Conservation (phyloP, 2,329 filamentous ascomycete genomes). For the Ciborinia camelliae region DNA sequence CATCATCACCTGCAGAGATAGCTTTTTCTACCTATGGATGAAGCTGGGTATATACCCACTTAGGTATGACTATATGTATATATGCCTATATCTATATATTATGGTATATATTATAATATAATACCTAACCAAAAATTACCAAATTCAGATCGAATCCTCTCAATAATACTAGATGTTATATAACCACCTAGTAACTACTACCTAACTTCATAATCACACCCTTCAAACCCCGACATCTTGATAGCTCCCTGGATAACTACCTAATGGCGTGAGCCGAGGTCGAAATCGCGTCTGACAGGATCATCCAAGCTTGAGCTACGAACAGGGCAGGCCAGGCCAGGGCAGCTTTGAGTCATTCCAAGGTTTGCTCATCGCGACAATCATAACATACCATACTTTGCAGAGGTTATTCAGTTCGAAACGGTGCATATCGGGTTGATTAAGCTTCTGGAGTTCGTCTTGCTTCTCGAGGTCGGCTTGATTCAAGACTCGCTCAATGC, state of each 20-base stretch:
- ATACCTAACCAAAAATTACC: no score
- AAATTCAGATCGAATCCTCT: no score
- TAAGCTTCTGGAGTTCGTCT: neutral
- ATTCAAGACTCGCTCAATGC: neutral
- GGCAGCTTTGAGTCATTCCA: neutral
- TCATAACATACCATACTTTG: neutral
- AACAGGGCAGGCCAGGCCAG: no score
- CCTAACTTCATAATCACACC: no score
- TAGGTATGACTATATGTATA: no score
- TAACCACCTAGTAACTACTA: no score
- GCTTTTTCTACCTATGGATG: neutral
- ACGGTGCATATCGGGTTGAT: neutral
- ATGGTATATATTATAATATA: no score
- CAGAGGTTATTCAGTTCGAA: neutral
- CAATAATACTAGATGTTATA: no score
- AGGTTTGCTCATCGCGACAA: neutral
- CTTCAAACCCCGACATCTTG: neutral
- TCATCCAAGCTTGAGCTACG: slow-evolving; percentile 10
- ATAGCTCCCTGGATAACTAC: no score
- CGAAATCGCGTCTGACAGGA: slow-evolving; percentile 6
- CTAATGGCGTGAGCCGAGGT: slow-evolving; percentile 13
- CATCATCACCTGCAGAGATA: neutral
- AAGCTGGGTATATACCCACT: neutral
- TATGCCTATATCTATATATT: no score
- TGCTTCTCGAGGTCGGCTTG: neutral